Evolutionary conservation across 73 alveolate species (phyloP).

Genomic region (Urostyla sp.): DNA sequence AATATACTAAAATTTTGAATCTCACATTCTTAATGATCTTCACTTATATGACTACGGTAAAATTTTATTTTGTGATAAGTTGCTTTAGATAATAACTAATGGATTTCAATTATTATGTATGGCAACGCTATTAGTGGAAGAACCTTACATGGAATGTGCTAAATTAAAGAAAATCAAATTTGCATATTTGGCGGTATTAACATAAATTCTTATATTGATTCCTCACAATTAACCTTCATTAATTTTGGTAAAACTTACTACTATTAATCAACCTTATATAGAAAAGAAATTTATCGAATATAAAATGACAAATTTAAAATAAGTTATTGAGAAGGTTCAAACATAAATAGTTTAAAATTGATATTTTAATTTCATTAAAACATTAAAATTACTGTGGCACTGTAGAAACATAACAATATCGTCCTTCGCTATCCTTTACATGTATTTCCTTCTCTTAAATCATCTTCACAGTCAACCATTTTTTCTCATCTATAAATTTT

Average conservation of each 20-base stretch:
- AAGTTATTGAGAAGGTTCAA: too few species aligned
- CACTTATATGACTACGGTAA: slow-evolving; percentile 20
- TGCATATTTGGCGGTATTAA: slow-evolving; percentile 37
- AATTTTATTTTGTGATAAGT: neutral
- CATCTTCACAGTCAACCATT: too few species aligned
- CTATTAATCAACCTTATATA: too few species aligned
- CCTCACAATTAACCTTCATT: neutral
- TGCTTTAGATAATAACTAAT: slow-evolving; percentile 7
- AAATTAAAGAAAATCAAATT: neutral
- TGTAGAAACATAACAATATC: too few species aligned
- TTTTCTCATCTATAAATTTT: neutral
- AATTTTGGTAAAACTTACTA: slow-evolving; percentile 22
- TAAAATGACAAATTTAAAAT: too few species aligned
- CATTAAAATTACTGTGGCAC: too few species aligned
- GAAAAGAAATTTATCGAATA: too few species aligned
- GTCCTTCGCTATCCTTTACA: too few species aligned
- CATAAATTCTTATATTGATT: neutral
- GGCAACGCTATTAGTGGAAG: neutral
- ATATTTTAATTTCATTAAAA: too few species aligned
- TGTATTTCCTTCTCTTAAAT: too few species aligned
- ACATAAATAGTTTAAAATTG: too few species aligned
- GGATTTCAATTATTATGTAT: slow-evolving; percentile 22
- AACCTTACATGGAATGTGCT: neutral
- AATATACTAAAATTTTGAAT: neutral
- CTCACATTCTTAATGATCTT: slow-evolving; percentile 26